These are phyloP conservation scores for Picocystis sp. DNA, from an alignment of 163 green algal species.

Conservation along the genomic window DNA sequence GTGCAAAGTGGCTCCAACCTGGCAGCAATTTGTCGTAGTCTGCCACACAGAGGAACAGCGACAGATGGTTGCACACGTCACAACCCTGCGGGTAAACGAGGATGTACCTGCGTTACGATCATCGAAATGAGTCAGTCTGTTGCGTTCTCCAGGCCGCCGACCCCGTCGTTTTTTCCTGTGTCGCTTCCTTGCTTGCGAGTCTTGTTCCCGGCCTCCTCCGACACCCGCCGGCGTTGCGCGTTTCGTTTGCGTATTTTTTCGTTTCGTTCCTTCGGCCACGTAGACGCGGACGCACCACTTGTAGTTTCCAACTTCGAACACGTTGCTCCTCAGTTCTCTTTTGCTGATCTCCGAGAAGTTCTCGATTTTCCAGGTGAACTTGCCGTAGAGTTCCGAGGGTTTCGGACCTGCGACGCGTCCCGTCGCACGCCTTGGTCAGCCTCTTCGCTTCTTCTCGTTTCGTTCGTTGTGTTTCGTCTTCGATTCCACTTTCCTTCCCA, in stretches of 20 bases:
- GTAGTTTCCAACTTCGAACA: slow-evolving; percentile 83
- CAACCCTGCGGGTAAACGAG: slow-evolving; percentile 93
- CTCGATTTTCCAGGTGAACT: slow-evolving; percentile 94
- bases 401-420: slow-evolving; percentile 22
- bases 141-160: no score
- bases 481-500: no score
- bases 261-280: no score
- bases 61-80: slow-evolving; percentile 96
- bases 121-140: no score
- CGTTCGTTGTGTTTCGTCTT: no score
- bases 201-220: no score
- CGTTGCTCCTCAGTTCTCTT: slow-evolving; percentile 73
- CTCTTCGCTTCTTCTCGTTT: no score
- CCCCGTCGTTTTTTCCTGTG: no score
- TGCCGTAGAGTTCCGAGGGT: slow-evolving; percentile 74
- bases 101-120: slow-evolving; percentile 63
- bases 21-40: slow-evolving; percentile 97
- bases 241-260: no score
- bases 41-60: slow-evolving; percentile 92
- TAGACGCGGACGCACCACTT: slow-evolving; percentile 53
- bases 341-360: slow-evolving; percentile 87
- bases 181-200: no score
- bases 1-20: slow-evolving; percentile 84
- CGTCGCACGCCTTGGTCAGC: no score
- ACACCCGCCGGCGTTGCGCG: no score